A percentile compares a stretch with the other conserved stretches of the same genome.
Conservation (phyloP, 2,329 filamentous ascomycete genomes). For the Colletotrichum sp. region DNA sequence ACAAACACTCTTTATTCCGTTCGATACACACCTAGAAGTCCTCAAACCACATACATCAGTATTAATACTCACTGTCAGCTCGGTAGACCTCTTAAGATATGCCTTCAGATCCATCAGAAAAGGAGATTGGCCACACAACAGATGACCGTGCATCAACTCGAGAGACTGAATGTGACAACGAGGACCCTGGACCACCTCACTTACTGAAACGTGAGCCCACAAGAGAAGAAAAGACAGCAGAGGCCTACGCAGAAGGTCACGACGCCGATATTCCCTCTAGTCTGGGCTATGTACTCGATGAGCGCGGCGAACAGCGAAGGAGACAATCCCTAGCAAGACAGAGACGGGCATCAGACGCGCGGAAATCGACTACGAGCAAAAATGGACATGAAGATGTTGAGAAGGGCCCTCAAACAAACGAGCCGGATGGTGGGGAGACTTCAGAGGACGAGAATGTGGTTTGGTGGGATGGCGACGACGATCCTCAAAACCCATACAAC, state of each 20-base stretch:
- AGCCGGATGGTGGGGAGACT: background rate
- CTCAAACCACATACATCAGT: background rate
- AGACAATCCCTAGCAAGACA: constrained; percentile 37
- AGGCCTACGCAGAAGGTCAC: constrained; percentile 50
- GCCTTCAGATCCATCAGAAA: background rate
- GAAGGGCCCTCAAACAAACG: background rate
- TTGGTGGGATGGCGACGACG: constrained; percentile 50
- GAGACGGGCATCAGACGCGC: background rate
- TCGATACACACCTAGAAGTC: background rate
- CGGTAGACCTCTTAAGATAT: background rate
- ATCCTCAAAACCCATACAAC: constrained; percentile 55
- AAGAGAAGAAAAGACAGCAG: constrained; percentile 34
- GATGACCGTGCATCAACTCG: background rate
- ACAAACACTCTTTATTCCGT: background rate
- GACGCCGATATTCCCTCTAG: constrained; percentile 55
- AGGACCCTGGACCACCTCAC: background rate
- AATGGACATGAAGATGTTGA: background rate
- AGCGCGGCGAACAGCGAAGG: constrained; percentile 40
- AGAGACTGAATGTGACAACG: background rate
- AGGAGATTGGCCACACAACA: background rate
- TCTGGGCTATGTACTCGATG: constrained; percentile 47
- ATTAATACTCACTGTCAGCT: background rate
- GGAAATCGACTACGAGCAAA: background rate
- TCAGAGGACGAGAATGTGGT: constrained; percentile 44
- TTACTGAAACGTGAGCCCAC: background rate